These are phyloP conservation scores for Fusarium graminum DNA, from an alignment of 2,329 filamentous ascomycete species.

Conservation along the genomic window DNA sequence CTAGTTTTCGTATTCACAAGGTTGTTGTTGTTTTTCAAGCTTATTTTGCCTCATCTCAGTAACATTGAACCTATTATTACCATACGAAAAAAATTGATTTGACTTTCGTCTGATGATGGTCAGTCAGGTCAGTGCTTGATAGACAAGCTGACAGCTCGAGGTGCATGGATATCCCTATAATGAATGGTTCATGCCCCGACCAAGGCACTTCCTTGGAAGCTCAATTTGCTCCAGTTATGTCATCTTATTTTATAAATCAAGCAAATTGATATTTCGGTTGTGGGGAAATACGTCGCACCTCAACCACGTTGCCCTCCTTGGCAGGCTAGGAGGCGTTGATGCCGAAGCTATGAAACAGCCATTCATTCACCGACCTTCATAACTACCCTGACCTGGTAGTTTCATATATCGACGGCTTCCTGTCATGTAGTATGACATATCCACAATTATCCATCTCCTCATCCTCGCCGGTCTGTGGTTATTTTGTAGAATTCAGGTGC, in stretches of 20 bases:
- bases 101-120: conserved; percentile 23
- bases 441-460: conserved; percentile 22
- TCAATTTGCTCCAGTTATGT: conserved; percentile 24
- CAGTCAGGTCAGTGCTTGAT: conserved; percentile 30
- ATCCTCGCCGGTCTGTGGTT: conserved; percentile 51
- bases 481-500: conserved; percentile 85
- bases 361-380: conserved; percentile 26
- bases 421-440: conserved; percentile 14
- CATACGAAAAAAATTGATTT: conserved; percentile 7
- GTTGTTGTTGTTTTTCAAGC: conserved; percentile 31
- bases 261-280: conserved; percentile 21
- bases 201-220: conserved; percentile 15
- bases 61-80: conserved; percentile 11
- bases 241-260: conserved; percentile 34
- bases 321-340: conserved; percentile 3
- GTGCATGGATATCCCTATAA: conserved; percentile 11
- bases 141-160: conserved; percentile 11
- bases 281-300: conserved; percentile 40
- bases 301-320: conserved; percentile 23
- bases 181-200: conserved; percentile 6
- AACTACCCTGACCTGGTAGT: conserved; percentile 33
- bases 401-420: conserved; percentile 35
- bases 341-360: conserved; percentile 38
- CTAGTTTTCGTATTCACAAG: conserved; percentile 7
- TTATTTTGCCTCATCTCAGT: conserved; percentile 24